Evolutionary conservation across 306 rosid species (phyloP), one percentile per base, ranked within the genome.

Genomic region (Betula pendula): DNA sequence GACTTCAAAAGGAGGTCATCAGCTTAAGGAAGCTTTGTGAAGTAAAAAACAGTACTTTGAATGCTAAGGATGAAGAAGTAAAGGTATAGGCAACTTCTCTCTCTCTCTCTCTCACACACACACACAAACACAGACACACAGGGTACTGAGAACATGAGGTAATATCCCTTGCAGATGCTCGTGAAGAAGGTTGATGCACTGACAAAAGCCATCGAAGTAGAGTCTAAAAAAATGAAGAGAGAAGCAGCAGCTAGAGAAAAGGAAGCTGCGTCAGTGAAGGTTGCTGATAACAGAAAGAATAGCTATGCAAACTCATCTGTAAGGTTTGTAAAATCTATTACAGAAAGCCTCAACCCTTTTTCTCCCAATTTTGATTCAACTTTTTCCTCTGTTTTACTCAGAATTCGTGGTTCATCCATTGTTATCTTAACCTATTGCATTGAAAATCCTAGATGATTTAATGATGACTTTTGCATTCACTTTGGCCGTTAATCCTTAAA

Each of bases 1-100:
- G 80, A 79, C 93, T 95, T 79, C 97, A 90, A 56, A 95, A 95
- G 84, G 97, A 90, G 81, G 90, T 88, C 70, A 89, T 95, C 81
- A 84, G 72, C 72, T 76, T 92, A 74, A 89, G 90, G 85, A 95
- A 81, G 87, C 59, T 50, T 55, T 90, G 90, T 63, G 97, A 89
- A 78, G 80, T 60, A 35, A 95, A 89, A 80, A 93, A 92, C 16
- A 80, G 50, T 70, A 82, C 44, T 76, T 73, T 92, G 79, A 71
- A 49, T 63, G 73, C 81, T 58, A 95, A 89, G 86, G 96, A 92
- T 78, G 92, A 92, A 55, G 97, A 95, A 88, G 86, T 92, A 68
- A 90, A 92, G 97, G 99, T 95, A 22, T 40, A 59, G 66, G 69
- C 19, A 48, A 50, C 15, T 22, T 29, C 25, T 56, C 58, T 70